Percentiles rank a stretch among this genome's conserved stretches.
Evolutionary conservation across 257 asterid genomes (phyloP).

Genomic region (Solanum raphanifolium): DNA sequence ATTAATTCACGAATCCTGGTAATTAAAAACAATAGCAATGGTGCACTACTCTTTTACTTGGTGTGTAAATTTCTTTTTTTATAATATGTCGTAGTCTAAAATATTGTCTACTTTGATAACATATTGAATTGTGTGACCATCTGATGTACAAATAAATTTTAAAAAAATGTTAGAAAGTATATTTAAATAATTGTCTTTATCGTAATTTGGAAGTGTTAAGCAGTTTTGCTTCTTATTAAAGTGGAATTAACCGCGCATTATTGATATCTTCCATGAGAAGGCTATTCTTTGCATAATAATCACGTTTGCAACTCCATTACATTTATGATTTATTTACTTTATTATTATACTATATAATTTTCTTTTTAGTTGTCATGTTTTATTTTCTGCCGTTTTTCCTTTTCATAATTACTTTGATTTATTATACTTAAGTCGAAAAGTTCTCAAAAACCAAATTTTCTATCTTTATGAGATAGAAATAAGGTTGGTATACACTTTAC

Average conservation of each 20-base stretch:
- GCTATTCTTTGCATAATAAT: not conserved
- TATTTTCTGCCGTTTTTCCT: no score
- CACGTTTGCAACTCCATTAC: not conserved
- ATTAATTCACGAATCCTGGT: not conserved
- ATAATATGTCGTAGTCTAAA: not conserved
- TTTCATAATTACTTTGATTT: no score
- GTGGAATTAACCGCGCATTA: not conserved
- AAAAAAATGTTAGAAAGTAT: not conserved
- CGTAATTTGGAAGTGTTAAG: not conserved
- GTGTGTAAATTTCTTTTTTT: not conserved
- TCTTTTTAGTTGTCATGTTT: no score
- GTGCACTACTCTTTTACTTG: not conserved
- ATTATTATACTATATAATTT: no score
- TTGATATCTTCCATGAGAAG: not conserved
- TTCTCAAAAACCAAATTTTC: accelerated
- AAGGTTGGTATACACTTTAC: accelerated
- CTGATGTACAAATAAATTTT: not conserved
- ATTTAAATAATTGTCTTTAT: not conserved
- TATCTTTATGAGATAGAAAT: accelerated
- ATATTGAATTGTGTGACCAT: not conserved
- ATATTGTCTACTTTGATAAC: not conserved
- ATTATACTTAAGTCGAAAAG: no score
- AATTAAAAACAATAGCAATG: not conserved
- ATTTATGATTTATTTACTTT: not conserved
- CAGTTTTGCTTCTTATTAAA: not conserved